phyloP scores from a whole-genome alignment of 441 rosid species.

The Gossypium laxum region DNA sequence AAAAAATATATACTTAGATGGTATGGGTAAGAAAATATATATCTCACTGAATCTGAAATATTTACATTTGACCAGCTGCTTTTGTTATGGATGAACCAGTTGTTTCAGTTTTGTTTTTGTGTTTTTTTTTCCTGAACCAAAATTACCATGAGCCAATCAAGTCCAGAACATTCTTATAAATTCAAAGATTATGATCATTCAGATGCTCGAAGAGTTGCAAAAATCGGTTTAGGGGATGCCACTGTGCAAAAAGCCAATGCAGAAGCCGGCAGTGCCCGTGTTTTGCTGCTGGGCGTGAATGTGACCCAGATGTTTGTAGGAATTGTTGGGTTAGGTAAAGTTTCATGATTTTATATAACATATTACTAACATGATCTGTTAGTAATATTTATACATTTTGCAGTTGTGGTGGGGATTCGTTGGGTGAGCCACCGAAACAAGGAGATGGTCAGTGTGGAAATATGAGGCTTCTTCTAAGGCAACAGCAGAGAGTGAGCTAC shows the following conservation, averaged over 20 bases:
- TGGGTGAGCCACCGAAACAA: slow-evolving; percentile 56
- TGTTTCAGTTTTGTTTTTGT: background rate
- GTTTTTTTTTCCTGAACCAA: background rate
- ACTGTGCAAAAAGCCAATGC: slow-evolving; percentile 84
- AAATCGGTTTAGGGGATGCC: slow-evolving; percentile 83
- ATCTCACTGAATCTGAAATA: background rate
- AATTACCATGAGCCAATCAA: background rate
- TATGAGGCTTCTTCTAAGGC: slow-evolving; percentile 70
- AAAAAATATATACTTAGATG: background rate
- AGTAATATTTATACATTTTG: slow-evolving; percentile 11
- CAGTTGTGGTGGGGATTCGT: slow-evolving; percentile 75
- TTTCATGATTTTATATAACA: background rate
- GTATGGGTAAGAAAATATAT: background rate
- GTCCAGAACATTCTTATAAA: background rate
- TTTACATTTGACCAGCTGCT: background rate
- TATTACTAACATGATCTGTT: background rate
- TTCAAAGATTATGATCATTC: slow-evolving; percentile 18
- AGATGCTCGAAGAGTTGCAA: slow-evolving; percentile 81
- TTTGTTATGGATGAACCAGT: background rate
- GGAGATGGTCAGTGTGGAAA: slow-evolving; percentile 76
- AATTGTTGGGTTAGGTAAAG: slow-evolving; percentile 62
- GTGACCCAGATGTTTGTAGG: slow-evolving; percentile 90
- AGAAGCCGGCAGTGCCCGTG: slow-evolving; percentile 82
- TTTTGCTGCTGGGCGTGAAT: slow-evolving; percentile 83
- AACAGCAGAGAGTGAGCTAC: slow-evolving; percentile 59